Conservation (phyloP, 2,329 filamentous ascomycete species). For the Zymoseptoria brevis region DNA sequence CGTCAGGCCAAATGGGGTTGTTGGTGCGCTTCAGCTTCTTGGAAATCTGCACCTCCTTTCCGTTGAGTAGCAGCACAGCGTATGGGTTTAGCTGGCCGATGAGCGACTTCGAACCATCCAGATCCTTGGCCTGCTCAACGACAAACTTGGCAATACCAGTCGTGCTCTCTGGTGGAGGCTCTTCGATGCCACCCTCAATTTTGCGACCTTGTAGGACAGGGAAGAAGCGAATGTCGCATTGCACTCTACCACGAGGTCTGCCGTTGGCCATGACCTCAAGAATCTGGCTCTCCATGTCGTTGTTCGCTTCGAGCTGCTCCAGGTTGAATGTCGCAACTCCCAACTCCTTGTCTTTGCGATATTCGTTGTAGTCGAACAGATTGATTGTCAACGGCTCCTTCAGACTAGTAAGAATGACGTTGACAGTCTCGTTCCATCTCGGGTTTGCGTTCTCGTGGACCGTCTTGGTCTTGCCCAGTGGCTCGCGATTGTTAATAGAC, state of each 20-base stretch:
- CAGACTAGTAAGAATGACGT: constrained; percentile 86
- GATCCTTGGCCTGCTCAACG: constrained; percentile 90
- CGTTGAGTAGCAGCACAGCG: constrained; percentile 77
- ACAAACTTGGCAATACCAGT: constrained; percentile 92
- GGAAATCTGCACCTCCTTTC: constrained; percentile 80
- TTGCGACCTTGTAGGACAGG: constrained; percentile 71
- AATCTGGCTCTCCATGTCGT: constrained; percentile 73
- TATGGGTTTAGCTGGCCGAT: constrained; percentile 90
- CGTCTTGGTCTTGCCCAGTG: constrained; percentile 82
- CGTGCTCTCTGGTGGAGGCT: constrained; percentile 78
- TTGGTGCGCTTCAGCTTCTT: constrained; percentile 95
- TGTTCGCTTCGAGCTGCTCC: constrained; percentile 68
- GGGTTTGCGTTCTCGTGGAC: constrained; percentile 78
- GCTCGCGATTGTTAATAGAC: constrained; percentile 72
- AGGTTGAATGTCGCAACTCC: constrained; percentile 78
- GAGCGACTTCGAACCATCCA: constrained; percentile 86
- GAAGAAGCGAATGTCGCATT: constrained; percentile 87
- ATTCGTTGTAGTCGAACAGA: constrained; percentile 88
- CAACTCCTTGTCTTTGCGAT: constrained; percentile 92
- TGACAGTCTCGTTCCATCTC: constrained; percentile 93
- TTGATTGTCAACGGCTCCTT: constrained; percentile 79
- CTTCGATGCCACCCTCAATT: constrained; percentile 65
- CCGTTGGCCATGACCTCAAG: constrained; percentile 80
- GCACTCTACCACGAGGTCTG: constrained; percentile 70
- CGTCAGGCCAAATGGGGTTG: constrained; percentile 91